Evolutionary conservation across 1,284 basidiomycete genomes (phyloP).

Genomic region (Pseudomicrostroma phylloplanum): DNA sequence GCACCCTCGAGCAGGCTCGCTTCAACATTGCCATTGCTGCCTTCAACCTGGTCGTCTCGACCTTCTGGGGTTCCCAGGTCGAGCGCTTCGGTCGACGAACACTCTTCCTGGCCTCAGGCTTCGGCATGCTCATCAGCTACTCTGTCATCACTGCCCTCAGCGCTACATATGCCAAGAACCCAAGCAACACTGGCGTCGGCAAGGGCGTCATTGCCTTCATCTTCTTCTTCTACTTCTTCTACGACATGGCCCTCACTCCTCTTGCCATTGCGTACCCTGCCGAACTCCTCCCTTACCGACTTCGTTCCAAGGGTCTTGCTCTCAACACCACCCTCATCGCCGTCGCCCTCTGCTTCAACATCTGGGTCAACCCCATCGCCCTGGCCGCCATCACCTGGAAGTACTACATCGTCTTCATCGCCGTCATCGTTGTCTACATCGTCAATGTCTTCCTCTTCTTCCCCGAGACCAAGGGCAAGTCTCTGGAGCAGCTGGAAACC

Average conservation of each 20-base stretch:
- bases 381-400: background rate
- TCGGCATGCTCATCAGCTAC: background rate
- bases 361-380: slow-evolving; percentile 5
- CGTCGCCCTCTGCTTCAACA: background rate
- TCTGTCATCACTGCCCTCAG: background rate
- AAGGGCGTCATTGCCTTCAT: background rate
- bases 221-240: slow-evolving; percentile 4
- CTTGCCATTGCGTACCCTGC: background rate
- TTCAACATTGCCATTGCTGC: background rate
- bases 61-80: background rate
- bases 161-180: background rate
- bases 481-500: background rate
- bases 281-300: background rate
- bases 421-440: background rate
- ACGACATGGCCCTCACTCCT: slow-evolving; percentile 4
- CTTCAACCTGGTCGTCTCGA: background rate
- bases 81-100: slow-evolving; percentile 3
- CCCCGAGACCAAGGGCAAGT: slow-evolving; percentile 6
- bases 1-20: background rate
- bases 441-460: background rate
- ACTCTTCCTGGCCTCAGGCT: background rate
- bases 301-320: background rate
- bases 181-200: background rate
- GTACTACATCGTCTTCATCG: slow-evolving; percentile 4
- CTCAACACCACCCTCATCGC: background rate